Evolutionary conservation across 2,329 filamentous ascomycete genomes (phyloP), one percentile per base, ranked within the genome.

Genomic region (Nectriaceae sp.): DNA sequence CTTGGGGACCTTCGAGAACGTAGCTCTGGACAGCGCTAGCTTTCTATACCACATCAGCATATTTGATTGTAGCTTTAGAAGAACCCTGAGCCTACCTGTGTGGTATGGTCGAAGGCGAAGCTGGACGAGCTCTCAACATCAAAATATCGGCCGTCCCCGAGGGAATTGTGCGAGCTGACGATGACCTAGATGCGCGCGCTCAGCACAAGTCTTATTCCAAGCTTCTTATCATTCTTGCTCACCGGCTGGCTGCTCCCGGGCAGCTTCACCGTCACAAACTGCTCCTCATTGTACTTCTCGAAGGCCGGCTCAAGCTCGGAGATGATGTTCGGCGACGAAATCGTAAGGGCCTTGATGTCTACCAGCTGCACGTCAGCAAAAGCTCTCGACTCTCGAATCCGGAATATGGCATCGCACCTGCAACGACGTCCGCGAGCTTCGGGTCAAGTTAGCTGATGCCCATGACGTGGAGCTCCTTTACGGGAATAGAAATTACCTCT

Each of bases 201-300:
- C 39, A 65, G 59, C 31, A 37, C n/a, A 36, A 4, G 11, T 15
- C 10, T 33, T 31, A 26, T 26, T 21, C n/a, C 36, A 8, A 16
- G n/a, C 16, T 16, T 15, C 15, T 13, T 4, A 13, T 21, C 31
- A 18, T 40, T 44, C 21, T 16, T 44, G 26, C 69, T 40, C 47
- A 75, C 72, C 46, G 66, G 63, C 69, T 90, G 85, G 70, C 84
- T 93, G 66, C 88, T 84, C 22, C 91, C 91, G 0, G 93, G 93
- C 47, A 99, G 82, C 78, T 95, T 96, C 53, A 90, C 87, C 15
- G 91, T 91, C 41, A 85, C 75, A 70, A 97, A 88, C 72, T 99
- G 94, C 71, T 92, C 88, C 73, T 99, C 93, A 64, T 97, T 97
- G 80, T 99, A 97, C 72, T 88, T 90, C 72, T 92, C 79, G 69